Base-by-base conservation (phyloP, 495 filamentous ascomycete species). In the Penicillium atrosanguineum region DNA sequence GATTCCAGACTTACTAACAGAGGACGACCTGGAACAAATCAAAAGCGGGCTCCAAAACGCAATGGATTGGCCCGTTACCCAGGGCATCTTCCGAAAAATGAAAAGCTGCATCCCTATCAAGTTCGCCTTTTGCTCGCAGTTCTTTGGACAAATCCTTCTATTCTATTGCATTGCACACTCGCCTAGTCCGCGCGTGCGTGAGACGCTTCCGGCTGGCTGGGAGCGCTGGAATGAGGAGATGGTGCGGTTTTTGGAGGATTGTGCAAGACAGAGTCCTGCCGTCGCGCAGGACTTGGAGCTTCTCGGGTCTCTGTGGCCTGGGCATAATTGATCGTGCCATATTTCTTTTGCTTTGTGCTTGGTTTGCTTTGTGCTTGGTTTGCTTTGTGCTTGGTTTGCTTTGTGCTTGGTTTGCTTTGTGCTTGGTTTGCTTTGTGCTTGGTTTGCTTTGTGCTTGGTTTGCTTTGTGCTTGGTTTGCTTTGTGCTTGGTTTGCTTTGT, bases 71-170 rank as follows among this genome's bases (percentile, higher is more conserved):
- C 74, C 74, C 11, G 60, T 78, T 3, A 63, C 69, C 1, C 64
- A 67, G 20, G 74, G 74, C 12, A 68, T 76, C 26, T 78, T 78
- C 49, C 61, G 62, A n/a, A 60, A 68, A 18, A 78, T 78, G 74
- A 76, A 70, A 50, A 75, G 72, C 44, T 78, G 74, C 40, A 75
- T 78, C 36, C 74, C 74, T 19, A 74, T 78, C 28, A 71, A 64
- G 38, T 78, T 78, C 54, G 73, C 73, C 1, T 78, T 78, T 56
- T 78, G 74, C 55, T 78, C 74, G 7, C 74, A 78, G 73, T 78
- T 78, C 61, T 78, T 78, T 52, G 74, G 74, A 28, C 74, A 78
- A 49, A 59, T 78, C 11, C 70, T 78, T 16, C 62, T 78, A 11
- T 78, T 76, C 56, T 74, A 75, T 46, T 76, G 73, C 48, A 75